A percentile compares a stretch with the other conserved stretches of the same genome.
Evolutionary conservation across 768 basidiomycete species (phyloP).

Genomic region (Agrocybe pediades): DNA sequence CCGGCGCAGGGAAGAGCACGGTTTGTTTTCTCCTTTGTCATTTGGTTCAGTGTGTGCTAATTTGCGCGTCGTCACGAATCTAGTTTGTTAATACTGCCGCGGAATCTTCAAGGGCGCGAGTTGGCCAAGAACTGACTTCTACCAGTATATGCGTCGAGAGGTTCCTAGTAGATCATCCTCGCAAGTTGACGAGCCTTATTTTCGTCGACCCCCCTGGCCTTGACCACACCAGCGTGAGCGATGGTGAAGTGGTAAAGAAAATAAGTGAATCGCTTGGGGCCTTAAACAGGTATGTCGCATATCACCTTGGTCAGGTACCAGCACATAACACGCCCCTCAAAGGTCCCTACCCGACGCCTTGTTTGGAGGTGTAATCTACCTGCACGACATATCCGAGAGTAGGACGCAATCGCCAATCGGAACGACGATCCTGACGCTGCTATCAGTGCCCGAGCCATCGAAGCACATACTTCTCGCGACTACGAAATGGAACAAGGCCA

Average conservation of each 20-base stretch:
- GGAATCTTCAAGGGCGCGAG: neutral
- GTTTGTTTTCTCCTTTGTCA: neutral
- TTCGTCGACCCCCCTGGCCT: conserved; percentile 5
- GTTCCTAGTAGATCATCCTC: neutral
- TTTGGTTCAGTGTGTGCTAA: neutral
- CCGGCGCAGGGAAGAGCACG: conserved; percentile 1
- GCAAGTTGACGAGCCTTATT: neutral
- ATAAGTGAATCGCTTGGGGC: neutral
- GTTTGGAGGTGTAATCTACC: neutral
- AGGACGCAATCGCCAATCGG: neutral
- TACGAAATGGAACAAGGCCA: neutral
- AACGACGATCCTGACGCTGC: neutral
- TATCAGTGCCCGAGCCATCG: neutral
- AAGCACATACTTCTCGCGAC: neutral
- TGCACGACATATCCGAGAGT: neutral
- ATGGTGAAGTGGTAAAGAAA: neutral
- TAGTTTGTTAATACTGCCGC: neutral
- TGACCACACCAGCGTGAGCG: neutral
- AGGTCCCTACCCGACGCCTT: neutral
- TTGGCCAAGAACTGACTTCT: neutral
- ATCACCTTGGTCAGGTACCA: neutral
- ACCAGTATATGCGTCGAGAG: neutral
- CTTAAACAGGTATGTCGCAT: no score
- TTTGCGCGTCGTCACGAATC: neutral
- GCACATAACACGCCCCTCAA: neutral